Evolutionary conservation across 139 green algal species (phyloP), one percentile per base, ranked within the genome.

Genomic region (Micromonas pusilla): DNA sequence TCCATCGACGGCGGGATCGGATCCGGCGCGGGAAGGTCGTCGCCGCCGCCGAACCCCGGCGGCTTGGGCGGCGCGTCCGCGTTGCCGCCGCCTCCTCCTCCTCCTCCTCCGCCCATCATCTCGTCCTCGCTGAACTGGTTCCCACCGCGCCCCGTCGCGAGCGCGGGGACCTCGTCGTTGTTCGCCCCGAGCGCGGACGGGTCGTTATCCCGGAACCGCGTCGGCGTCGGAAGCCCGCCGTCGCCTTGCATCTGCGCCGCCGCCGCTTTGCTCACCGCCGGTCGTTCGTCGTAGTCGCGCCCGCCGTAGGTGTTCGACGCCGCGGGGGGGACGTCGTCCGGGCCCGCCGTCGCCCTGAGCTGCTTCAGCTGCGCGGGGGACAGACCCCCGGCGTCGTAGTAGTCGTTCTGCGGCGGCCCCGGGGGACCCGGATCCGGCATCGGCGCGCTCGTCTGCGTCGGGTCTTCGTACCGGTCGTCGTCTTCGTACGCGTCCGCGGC

Each of bases 21-120:
- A 81, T 95, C 89, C 6, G 92, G 92, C 1, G 71, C 60, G 2
- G 91, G 88, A 34, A 97, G 82, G 57, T 93, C 70, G 5, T 4
- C 20, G 26, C 68, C 68, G n/a, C 68, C 28, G 21, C 36, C 68
- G 13, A 23, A 66, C 52, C 26, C 1, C 79, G 2, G 74, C 66
- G 21, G 65, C 80, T 25, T 38, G 20, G 39, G 73, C 73, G 66
- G 37, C 52, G 57, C 57, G 70, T 30, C 53, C 54, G 38, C 70
- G 31, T 33, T n/a, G n/a, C n/a, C n/a, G n/a, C n/a, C n/a, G n/a
- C n/a, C n/a, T n/a, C n/a, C n/a, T n/a, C n/a, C n/a, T n/a, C n/a
- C n/a, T n/a, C n/a, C n/a, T n/a, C n/a, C n/a, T n/a, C n/a, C n/a
- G n/a, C n/a, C n/a, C n/a, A n/a, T n/a, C n/a, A n/a, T n/a, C n/a